Percentiles rank a stretch among this genome's conserved stretches.
Evolutionary conservation across 2,329 filamentous ascomycete species (phyloP).

Genomic region (Pleomassaria siparia): DNA sequence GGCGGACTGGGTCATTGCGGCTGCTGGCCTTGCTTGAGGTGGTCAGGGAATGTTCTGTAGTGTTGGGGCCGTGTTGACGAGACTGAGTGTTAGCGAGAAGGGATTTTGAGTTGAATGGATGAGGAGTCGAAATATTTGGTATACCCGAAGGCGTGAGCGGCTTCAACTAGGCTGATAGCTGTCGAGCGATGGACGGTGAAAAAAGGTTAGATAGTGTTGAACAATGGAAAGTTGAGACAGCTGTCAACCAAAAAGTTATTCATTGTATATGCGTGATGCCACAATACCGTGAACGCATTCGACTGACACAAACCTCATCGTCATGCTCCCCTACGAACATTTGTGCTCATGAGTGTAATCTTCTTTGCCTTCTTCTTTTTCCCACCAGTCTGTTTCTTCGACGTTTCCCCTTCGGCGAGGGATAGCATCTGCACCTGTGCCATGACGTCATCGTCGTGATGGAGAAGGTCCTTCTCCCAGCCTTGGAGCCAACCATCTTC

Average conservation of each 20-base stretch:
- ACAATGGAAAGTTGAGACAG: background rate
- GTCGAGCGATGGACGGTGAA: background rate
- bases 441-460: constrained; percentile 56
- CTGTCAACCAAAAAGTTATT: background rate
- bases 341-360: constrained; percentile 69
- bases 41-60: too few species aligned
- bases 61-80: too few species aligned
- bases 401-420: constrained; percentile 27
- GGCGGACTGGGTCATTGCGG: constrained; percentile 28
- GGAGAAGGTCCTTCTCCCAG: constrained; percentile 75
- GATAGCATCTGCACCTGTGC: constrained; percentile 51
- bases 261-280: constrained; percentile 1
- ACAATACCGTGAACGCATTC: constrained; percentile 1
- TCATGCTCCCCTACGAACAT: constrained; percentile 58
- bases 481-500: constrained; percentile 88
- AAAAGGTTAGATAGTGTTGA: background rate
- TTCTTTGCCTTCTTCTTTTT: constrained; percentile 69
- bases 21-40: constrained; percentile 23
- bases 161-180: background rate
- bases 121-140: background rate
- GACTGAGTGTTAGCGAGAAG: constrained; percentile 2
- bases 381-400: constrained; percentile 43
- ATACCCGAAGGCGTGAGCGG: background rate
- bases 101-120: background rate
- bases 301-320: background rate